Conservation (phyloP, 2,329 filamentous ascomycete species). For the Saccharata proteae region DNA sequence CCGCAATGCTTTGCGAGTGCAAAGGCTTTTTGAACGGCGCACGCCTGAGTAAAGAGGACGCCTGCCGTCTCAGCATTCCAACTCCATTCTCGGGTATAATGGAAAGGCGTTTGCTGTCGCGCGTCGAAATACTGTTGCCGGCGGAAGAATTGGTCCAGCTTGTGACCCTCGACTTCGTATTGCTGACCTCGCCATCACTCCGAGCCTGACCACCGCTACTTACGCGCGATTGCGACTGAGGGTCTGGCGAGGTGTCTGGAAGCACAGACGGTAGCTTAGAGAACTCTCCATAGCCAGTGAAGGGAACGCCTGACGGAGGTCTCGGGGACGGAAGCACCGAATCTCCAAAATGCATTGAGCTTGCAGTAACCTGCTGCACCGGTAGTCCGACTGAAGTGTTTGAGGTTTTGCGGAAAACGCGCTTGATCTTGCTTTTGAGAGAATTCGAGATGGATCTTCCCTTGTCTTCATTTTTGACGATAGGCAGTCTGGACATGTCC, state of each 20-base stretch:
- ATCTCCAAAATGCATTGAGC: slow-evolving; percentile 24
- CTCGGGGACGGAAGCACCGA: background rate
- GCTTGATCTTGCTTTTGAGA: slow-evolving; percentile 50
- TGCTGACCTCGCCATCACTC: slow-evolving; percentile 37
- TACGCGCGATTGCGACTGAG: slow-evolving; percentile 7
- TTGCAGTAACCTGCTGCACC: slow-evolving; percentile 42
- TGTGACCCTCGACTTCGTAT: slow-evolving; percentile 52
- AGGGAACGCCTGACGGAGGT: too few species aligned
- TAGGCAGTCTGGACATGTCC: background rate
- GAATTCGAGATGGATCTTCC: slow-evolving; percentile 51
- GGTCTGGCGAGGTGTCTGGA: too few species aligned
- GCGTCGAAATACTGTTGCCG: slow-evolving; percentile 40
- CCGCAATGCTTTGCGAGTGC: slow-evolving; percentile 9
- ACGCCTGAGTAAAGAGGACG: slow-evolving; percentile 18
- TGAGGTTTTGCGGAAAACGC: slow-evolving; percentile 38
- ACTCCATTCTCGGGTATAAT: slow-evolving; percentile 44
- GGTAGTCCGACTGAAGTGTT: slow-evolving; percentile 26
- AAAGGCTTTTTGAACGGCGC: slow-evolving; percentile 9
- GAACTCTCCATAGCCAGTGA: too few species aligned
- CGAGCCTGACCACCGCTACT: slow-evolving; percentile 19
- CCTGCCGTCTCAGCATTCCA: slow-evolving; percentile 14
- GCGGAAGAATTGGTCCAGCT: slow-evolving; percentile 59
- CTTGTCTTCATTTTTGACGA: slow-evolving; percentile 23
- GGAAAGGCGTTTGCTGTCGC: slow-evolving; percentile 47
- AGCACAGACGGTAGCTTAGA: too few species aligned